Evolutionary conservation across 495 filamentous ascomycete species (phyloP), one percentile per base, ranked within the genome.

Genomic region (Aspergillus nidulans): DNA sequence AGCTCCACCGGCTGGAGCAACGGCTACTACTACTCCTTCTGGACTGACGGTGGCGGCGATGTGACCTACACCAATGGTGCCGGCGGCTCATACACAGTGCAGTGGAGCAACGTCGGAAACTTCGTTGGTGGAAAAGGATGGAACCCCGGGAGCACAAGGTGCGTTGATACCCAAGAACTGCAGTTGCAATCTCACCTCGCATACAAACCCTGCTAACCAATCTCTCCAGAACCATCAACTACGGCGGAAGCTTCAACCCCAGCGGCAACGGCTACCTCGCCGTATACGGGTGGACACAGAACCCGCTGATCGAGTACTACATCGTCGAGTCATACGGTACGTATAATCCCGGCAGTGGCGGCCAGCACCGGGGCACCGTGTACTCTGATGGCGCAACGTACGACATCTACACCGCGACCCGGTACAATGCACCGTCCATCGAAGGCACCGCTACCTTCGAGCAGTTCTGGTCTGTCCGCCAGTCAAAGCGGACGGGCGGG

Each of bases 91-190:
- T 87, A 85, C 72, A 77, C 68, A 50, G 72, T 81, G 12, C 74
- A 48, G 15, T 86, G 83, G 82, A 67, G 59, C 18, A 74, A 75
- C 54, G 69, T 70, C 50, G 80, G 79, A 38, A 81, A 85, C 70
- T 85, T 83, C 53, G 80, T 83, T 50, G 80, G 76, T 21, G 84
- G 84, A 42, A 85, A 84, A 70, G 83, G 83, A 21, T 85, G 81
- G 83, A 74, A 72, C 53, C 74, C 81, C 9, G 81, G 83, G 45
- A 66, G 63, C 19, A 23, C 30, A 38, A 73, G 67, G 73, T 74
- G 74, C 40, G 65, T 43, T 24, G 1, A 13, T 12, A 34, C 30
- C 30, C 30, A 10, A 34, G 8, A 13, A 28, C 26, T 28, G 26
- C 26, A 28, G 26, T 9, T 9, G 26, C 4, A n/a, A n/a, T n/a